Evolutionary conservation across 768 basidiomycete species (phyloP), one percentile per base, ranked within the genome.

Genomic region (Pluteus cervinus): DNA sequence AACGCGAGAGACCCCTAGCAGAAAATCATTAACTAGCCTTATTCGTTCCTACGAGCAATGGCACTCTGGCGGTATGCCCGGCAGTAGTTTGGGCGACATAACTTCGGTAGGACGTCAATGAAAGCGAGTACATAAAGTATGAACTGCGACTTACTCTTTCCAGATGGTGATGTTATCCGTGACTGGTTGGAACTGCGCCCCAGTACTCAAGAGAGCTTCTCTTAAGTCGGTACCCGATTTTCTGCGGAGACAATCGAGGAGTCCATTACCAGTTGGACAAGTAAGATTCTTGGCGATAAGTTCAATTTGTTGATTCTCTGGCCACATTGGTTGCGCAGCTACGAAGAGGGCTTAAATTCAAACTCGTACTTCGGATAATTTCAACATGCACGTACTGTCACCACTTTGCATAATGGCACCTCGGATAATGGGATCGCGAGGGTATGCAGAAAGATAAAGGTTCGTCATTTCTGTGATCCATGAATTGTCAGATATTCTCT

Each of bases 301-400:
- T 10, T 46, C 42, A 37, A 61, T 49, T 36, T 61, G 55, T 29
- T 54, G 46, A 36, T 55, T 53, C 0, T 55, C 30, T 12, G 50
- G 56, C 59, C 57, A 59, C 56, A 59, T 61, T 7, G 59, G 59
- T 39, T 61, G 57, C 5, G 50, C 48, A 17, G 57, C 59, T 61
- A 33, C 16, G 14, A 17, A 14, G 20, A 7, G 28, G 12, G 11
- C 14, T 17, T 10, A 16, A 29, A 32, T 18, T 38, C 8, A 24
- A n/a, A 6, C 12, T n/a, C 14, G 10, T 11, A 17, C 7, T 1
- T n/a, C 11, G 18, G 8, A 29, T 6, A 7, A 10, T n/a, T 16
- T 7, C 15, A 30, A 11, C 23, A 5, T 3, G 9, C 18, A 45
- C 58, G 33, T 34, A 61, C 59, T 58, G 36, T 61, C 59, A 1